Evolutionary conservation across 331 rosid genomes (phyloP).

Genomic region (Spiraea crenata): DNA sequence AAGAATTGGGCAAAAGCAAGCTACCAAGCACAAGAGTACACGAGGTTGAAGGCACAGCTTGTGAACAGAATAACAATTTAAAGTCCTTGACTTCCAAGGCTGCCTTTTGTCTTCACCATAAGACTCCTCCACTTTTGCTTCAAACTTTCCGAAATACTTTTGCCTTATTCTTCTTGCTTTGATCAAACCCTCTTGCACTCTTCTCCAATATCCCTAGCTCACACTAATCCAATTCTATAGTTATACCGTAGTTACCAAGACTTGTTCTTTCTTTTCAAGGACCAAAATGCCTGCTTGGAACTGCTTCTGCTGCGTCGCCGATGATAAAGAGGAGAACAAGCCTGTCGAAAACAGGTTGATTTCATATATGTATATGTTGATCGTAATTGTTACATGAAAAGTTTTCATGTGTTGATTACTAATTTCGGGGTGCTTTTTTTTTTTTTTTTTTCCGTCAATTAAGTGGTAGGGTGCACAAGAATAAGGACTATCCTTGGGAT

Average conservation of each 20-base stretch:
- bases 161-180: conserved; percentile 33
- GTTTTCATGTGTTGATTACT: neutral
- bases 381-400: neutral
- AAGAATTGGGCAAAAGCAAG: conserved; percentile 36
- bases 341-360: conserved; percentile 9
- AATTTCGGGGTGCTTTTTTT: neutral
- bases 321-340: neutral
- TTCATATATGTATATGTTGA: neutral
- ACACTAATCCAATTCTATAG: neutral
- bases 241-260: neutral
- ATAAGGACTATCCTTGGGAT: conserved; percentile 70
- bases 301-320: conserved; percentile 15
- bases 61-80: conserved; percentile 19
- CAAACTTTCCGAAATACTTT: conserved; percentile 38
- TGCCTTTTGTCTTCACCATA: conserved; percentile 53
- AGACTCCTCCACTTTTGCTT: conserved; percentile 41
- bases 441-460: neutral
- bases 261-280: conserved; percentile 3
- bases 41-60: conserved; percentile 4
- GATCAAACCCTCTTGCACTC: conserved; percentile 16
- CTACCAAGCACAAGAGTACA: conserved; percentile 42
- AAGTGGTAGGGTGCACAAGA: conserved; percentile 25
- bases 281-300: conserved; percentile 19
- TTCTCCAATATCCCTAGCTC: conserved; percentile 11
- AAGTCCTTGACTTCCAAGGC: conserved; percentile 66